These are phyloP conservation scores for Saccharum hybrid DNA, from an alignment of 202 grass and related monocot genomes.

Conservation along the genomic window DNA sequence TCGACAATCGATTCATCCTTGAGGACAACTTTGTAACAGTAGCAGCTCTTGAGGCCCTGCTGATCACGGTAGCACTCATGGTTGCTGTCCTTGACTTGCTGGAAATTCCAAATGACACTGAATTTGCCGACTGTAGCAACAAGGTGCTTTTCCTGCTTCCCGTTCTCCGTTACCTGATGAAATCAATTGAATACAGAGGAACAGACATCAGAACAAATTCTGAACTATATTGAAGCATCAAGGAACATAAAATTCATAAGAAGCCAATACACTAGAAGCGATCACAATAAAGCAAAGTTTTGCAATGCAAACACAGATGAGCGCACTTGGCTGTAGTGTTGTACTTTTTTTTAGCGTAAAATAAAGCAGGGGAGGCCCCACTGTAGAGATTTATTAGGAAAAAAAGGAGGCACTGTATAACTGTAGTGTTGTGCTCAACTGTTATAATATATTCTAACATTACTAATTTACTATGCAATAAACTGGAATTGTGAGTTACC, in stretches of 20 bases:
- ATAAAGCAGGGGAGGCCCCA: too few species aligned
- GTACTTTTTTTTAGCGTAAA: too few species aligned
- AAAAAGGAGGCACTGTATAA: too few species aligned
- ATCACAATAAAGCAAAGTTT: background rate
- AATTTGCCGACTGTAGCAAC: constrained; percentile 86
- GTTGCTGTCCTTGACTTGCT: constrained; percentile 78
- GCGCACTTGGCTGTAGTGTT: background rate
- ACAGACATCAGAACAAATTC: background rate
- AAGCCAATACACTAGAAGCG: background rate
- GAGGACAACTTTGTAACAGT: constrained; percentile 89
- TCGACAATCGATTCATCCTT: constrained; percentile 89
- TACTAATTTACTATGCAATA: background rate
- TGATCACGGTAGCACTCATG: constrained; percentile 86
- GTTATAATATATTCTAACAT: background rate
- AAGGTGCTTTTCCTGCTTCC: constrained; percentile 83
- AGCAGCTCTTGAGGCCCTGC: constrained; percentile 92
- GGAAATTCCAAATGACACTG: constrained; percentile 90
- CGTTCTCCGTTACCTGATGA: constrained; percentile 77
- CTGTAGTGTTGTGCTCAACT: too few species aligned
- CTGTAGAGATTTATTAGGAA: too few species aligned
- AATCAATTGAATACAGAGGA: constrained; percentile 1
- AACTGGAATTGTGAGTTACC: background rate
- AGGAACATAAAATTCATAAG: background rate
- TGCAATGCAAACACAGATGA: background rate
- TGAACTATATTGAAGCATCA: background rate